These are phyloP conservation scores for Trichosporon coremiiforme DNA, from an alignment of 1,284 basidiomycete genomes.

Conservation along the genomic window DNA sequence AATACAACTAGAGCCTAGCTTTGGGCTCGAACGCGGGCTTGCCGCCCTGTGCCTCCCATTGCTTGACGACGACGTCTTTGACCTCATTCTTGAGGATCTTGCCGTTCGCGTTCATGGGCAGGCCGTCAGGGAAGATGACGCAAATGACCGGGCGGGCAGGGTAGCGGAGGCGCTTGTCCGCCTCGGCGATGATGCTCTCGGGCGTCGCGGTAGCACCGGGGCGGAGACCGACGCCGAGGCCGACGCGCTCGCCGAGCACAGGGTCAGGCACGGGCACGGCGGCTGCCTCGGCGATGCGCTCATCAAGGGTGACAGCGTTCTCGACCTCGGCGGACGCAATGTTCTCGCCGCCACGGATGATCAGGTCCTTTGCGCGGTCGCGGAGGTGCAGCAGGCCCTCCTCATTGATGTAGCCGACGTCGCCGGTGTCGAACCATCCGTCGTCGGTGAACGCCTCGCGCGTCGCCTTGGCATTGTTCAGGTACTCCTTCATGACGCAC, in stretches of 20 bases:
- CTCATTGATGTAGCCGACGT: slow-evolving; percentile 42
- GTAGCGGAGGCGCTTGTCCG: slow-evolving; percentile 28
- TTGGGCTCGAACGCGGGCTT: slow-evolving; percentile 18
- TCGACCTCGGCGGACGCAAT: slow-evolving; percentile 49
- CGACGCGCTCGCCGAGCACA: slow-evolving; percentile 48
- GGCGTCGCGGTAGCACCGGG: slow-evolving; percentile 22
- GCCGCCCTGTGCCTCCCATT: slow-evolving; percentile 26
- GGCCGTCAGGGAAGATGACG: slow-evolving; percentile 20
- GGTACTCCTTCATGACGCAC: slow-evolving; percentile 49
- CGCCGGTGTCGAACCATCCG: slow-evolving; percentile 53
- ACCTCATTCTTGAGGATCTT: slow-evolving; percentile 31
- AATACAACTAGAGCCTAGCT: slow-evolving; percentile 23
- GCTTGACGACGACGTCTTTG: slow-evolving; percentile 30
- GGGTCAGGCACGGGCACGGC: slow-evolving; percentile 45
- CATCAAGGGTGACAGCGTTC: slow-evolving; percentile 45
- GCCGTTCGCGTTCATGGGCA: slow-evolving; percentile 29
- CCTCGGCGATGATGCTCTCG: slow-evolving; percentile 25
- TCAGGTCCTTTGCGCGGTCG: slow-evolving; percentile 48
- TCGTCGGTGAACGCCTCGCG: slow-evolving; percentile 36
- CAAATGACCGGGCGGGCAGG: slow-evolving; percentile 31
- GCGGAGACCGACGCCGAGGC: slow-evolving; percentile 40
- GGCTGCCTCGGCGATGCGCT: slow-evolving; percentile 44
- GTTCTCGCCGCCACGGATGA: slow-evolving; percentile 54
- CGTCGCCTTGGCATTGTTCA: slow-evolving; percentile 33
- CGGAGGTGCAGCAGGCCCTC: slow-evolving; percentile 48